Conservation (phyloP, 352 stramenopile genomes). For the Pythium periplocum region DNA sequence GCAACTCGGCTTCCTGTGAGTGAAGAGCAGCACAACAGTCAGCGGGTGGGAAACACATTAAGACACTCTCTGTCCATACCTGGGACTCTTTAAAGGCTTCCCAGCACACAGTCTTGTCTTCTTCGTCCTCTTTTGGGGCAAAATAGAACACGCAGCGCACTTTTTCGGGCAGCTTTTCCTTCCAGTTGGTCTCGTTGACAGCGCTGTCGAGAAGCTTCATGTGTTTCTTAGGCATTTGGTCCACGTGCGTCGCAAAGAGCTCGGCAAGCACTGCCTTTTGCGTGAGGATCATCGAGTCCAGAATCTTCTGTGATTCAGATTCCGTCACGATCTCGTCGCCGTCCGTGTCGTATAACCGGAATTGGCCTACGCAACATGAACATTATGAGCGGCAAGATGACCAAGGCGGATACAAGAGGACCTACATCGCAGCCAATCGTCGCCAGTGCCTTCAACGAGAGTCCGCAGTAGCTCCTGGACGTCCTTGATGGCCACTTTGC, state of each 20-base stretch:
- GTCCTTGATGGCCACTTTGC: constrained; percentile 36
- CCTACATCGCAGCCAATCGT: constrained; percentile 13
- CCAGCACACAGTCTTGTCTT: constrained; percentile 48
- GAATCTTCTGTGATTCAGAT: constrained; percentile 42
- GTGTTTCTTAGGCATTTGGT: constrained; percentile 58
- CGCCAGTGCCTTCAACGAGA: constrained; percentile 8
- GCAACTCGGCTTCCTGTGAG: constrained; percentile 22
- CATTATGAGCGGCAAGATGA: background rate
- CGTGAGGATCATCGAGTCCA: constrained; percentile 53
- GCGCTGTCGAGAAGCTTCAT: constrained; percentile 44
- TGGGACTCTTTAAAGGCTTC: constrained; percentile 60
- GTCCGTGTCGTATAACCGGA: constrained; percentile 53
- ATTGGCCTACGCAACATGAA: constrained; percentile 32
- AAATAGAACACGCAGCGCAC: constrained; percentile 72
- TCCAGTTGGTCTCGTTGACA: constrained; percentile 57
- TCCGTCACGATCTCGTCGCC: constrained; percentile 48
- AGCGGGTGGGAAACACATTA: too few relatives aligned
- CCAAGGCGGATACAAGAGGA: background rate
- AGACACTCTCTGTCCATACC: constrained; percentile 11
- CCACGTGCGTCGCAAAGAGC: constrained; percentile 59
- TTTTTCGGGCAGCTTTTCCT: constrained; percentile 70
- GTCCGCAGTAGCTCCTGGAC: constrained; percentile 34
- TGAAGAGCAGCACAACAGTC: too few relatives aligned
- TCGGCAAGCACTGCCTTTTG: constrained; percentile 54
- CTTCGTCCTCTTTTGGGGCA: constrained; percentile 51